phyloP scores from a whole-genome alignment of 768 basidiomycete genomes.

The Rhodocollybia butyracea region DNA sequence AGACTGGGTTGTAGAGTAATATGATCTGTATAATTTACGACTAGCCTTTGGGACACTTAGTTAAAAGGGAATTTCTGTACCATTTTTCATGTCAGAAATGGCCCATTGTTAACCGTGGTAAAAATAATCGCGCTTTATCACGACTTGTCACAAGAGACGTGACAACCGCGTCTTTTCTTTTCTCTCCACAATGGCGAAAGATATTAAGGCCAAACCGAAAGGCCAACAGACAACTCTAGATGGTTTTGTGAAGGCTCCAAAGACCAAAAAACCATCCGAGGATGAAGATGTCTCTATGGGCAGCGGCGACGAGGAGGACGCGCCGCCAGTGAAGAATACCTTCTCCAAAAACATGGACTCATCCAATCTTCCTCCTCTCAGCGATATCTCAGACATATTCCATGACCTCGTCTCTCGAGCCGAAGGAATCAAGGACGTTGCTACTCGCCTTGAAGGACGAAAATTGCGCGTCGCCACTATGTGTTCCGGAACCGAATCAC shows the following conservation, averaged over 20 bases:
- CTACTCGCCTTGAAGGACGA: conserved; percentile 66
- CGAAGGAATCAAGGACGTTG: conserved; percentile 64
- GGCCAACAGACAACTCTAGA: conserved; percentile 52
- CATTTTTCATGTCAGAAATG: no score
- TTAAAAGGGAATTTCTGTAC: no score
- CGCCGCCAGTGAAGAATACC: conserved; percentile 27
- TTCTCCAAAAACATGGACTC: conserved; percentile 41
- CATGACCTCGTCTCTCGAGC: conserved; percentile 43
- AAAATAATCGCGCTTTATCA: no score
- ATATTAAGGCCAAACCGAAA: conserved; percentile 35
- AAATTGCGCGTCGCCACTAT: conserved; percentile 94
- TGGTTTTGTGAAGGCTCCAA: conserved; percentile 46
- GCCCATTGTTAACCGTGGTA: no score
- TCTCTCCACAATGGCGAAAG: conserved; percentile 44
- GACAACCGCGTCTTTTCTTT: conserved; percentile 8
- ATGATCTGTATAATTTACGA: conserved; percentile 6
- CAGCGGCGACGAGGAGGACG: conserved; percentile 33
- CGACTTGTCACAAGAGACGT: background rate
- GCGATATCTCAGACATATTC: conserved; percentile 56
- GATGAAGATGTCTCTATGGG: conserved; percentile 29
- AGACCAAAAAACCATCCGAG: conserved; percentile 30
- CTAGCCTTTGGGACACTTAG: background rate
- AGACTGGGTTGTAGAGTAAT: background rate
- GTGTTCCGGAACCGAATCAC: conserved; percentile 97
- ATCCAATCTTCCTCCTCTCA: conserved; percentile 74